These are phyloP conservation scores for Leersia perrieri DNA, from an alignment of 176 grass and related monocot genomes.

Conservation along the genomic window DNA sequence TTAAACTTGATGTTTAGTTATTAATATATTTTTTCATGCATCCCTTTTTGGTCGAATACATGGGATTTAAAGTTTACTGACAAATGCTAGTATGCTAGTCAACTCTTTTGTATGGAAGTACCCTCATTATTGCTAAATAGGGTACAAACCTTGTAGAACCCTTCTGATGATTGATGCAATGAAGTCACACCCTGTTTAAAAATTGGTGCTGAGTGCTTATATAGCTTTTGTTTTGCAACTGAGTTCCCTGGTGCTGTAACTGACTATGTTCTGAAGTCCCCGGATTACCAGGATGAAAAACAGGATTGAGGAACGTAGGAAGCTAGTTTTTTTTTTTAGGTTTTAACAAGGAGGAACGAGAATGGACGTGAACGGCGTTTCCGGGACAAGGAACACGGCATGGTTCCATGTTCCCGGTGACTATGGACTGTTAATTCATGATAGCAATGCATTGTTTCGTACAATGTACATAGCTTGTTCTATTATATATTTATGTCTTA, in stretches of 20 bases:
- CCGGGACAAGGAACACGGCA: too few species aligned
- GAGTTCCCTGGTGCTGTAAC: neutral
- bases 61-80: neutral
- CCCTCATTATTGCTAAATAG: neutral
- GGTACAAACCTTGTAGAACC: neutral
- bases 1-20: neutral
- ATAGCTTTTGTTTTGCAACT: neutral
- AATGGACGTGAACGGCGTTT: too few species aligned
- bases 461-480: neutral
- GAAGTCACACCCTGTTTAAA: neutral
- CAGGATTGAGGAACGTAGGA: too few species aligned
- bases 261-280: too few species aligned
- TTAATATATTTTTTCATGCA: neutral
- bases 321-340: too few species aligned
- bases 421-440: slow-evolving; percentile 16
- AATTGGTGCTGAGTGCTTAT: neutral
- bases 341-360: too few species aligned
- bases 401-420: too few species aligned
- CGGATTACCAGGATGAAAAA: too few species aligned
- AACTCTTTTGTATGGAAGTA: neutral
- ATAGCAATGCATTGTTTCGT: neutral
- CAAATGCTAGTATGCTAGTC: neutral
- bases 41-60: neutral
- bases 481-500: neutral
- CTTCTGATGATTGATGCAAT: neutral